These are phyloP conservation scores for Funneliformis mosseae DNA, from an alignment of 192 early-diverging fungal species.

Conservation along the genomic window DNA sequence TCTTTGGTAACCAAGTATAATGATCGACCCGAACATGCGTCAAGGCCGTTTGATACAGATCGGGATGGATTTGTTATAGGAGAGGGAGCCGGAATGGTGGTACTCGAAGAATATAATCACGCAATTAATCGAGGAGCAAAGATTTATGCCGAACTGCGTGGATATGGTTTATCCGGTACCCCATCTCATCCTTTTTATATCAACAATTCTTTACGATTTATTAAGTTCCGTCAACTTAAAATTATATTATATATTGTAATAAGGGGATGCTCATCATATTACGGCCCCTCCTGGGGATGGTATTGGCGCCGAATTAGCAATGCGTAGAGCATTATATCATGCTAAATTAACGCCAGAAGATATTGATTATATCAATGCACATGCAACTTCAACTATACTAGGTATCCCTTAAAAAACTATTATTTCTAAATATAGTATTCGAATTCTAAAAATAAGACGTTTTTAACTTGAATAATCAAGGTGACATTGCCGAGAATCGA, in stretches of 20 bases:
- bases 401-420: constrained; percentile 50
- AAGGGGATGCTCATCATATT: constrained; percentile 89
- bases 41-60: constrained; percentile 86
- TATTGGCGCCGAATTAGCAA: constrained; percentile 82
- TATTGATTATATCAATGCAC: constrained; percentile 91
- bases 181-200: constrained; percentile 5
- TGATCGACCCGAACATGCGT: constrained; percentile 74
- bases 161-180: constrained; percentile 85
- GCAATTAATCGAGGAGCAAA: constrained; percentile 80
- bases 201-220: background rate
- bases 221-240: background rate
- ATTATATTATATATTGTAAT: background rate
- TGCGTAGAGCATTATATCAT: constrained; percentile 73
- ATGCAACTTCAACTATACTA: constrained; percentile 86
- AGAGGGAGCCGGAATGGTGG: constrained; percentile 86
- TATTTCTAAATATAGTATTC: background rate
- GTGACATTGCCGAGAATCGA: constrained; percentile 83
- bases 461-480: constrained; percentile 33
- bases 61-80: constrained; percentile 94
- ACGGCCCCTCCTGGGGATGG: constrained; percentile 90
- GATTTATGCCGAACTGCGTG: constrained; percentile 88
- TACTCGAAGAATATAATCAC: constrained; percentile 90
- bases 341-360: constrained; percentile 61
- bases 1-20: constrained; percentile 85
- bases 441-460: background rate